Conservation (phyloP, 2,329 filamentous ascomycete species). For the Pseudocercospora vitis region DNA sequence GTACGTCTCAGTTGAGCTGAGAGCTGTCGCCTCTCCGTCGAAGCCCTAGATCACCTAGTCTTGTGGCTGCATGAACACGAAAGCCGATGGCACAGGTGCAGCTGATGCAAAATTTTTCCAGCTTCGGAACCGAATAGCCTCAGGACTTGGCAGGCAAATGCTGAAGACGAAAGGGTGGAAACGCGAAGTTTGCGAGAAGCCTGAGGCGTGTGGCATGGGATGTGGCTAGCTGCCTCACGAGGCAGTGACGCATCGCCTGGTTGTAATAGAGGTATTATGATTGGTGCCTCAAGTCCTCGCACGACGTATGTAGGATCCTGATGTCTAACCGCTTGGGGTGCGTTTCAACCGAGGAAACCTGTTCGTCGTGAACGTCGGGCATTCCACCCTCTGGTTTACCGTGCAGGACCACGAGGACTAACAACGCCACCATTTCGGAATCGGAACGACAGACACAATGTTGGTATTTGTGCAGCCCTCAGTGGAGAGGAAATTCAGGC, state of each 20-base stretch:
- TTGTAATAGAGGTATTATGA: background rate
- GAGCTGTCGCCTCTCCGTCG: background rate
- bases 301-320: too few species aligned
- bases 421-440: too few species aligned
- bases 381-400: too few species aligned
- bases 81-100: slow-evolving; percentile 1
- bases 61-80: slow-evolving; percentile 3
- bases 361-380: too few species aligned
- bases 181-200: background rate
- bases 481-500: too few species aligned
- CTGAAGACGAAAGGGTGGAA: background rate
- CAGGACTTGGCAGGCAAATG: background rate
- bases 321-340: too few species aligned
- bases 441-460: too few species aligned
- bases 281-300: too few species aligned
- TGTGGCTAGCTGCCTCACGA: slow-evolving; percentile 9
- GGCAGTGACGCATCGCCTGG: background rate
- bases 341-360: too few species aligned
- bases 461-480: too few species aligned
- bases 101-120: slow-evolving; percentile 7
- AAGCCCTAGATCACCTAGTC: slow-evolving; percentile 4
- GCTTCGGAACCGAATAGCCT: slow-evolving; percentile 7
- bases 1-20: background rate
- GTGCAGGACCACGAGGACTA: too few species aligned
- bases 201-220: background rate